A percentile compares a stretch with the other conserved stretches of the same genome.
These are phyloP conservation scores for Viola pubescens DNA, from an alignment of 441 rosid species.

Conservation along the genomic window DNA sequence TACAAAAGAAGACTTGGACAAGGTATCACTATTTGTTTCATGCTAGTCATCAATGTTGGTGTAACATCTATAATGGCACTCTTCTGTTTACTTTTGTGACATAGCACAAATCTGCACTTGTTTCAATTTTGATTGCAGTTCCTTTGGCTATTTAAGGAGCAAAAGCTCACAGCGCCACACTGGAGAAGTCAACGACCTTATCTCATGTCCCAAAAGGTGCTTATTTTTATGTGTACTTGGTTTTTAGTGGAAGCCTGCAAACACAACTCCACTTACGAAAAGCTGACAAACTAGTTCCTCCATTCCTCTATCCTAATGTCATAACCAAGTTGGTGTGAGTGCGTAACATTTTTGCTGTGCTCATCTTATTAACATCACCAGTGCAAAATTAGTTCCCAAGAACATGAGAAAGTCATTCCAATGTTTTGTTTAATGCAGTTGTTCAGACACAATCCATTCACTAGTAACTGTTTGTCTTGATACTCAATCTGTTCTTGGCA, in stretches of 20 bases:
- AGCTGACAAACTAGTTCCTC: no score
- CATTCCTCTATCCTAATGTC: no score
- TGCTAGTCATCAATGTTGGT: neutral
- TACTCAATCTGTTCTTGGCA: slow-evolving; percentile 13
- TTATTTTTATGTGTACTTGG: neutral
- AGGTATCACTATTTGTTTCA: slow-evolving; percentile 35
- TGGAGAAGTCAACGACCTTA: slow-evolving; percentile 87
- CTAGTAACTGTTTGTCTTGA: neutral
- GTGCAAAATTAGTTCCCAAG: no score
- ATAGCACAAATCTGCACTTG: neutral
- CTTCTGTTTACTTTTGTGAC: neutral
- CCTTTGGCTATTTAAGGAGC: slow-evolving; percentile 77
- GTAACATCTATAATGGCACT: neutral
- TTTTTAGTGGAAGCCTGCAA: neutral
- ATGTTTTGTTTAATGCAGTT: no score
- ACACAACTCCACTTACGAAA: no score
- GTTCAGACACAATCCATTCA: no score
- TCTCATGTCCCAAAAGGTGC: slow-evolving; percentile 69
- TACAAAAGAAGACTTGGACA: slow-evolving; percentile 86
- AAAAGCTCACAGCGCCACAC: slow-evolving; percentile 67
- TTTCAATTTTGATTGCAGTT: slow-evolving; percentile 44
- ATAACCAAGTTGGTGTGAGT: no score
- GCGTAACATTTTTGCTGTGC: no score
- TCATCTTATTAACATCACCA: no score
- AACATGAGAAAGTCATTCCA: no score